Percentiles rank a stretch among this genome's conserved stretches.
These are phyloP conservation scores for Daldinia vernicosa DNA, from an alignment of 495 filamentous ascomycete genomes.

Conservation along the genomic window DNA sequence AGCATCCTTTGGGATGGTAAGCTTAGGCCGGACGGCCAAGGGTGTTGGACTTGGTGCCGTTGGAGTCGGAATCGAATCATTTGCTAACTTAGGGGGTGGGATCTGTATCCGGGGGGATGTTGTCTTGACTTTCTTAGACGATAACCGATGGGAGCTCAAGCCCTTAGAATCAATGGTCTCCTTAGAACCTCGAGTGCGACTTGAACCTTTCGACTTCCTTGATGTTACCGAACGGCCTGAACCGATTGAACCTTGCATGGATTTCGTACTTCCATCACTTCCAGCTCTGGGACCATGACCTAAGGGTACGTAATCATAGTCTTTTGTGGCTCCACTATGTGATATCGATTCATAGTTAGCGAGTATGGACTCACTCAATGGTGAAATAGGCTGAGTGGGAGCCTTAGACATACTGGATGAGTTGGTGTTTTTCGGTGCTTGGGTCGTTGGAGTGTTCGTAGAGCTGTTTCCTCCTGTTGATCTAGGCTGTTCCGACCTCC, in stretches of 20 bases:
- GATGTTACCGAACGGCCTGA: conserved; percentile 6
- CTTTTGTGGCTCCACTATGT: background rate
- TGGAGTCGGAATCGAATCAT: conserved; percentile 9
- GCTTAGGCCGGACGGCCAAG: conserved; percentile 8
- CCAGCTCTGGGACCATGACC: conserved; percentile 9
- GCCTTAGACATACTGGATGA: background rate
- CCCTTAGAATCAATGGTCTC: background rate
- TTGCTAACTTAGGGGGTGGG: background rate
- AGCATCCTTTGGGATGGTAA: conserved; percentile 11
- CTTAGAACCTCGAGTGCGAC: conserved; percentile 3
- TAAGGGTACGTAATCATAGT: conserved; percentile 14
- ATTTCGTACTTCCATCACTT: conserved; percentile 15
- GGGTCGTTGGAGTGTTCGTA: background rate
- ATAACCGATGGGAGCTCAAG: background rate
- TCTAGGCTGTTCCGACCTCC: background rate
- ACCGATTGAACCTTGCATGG: conserved; percentile 5
- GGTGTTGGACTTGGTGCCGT: conserved; percentile 14
- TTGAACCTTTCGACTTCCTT: conserved; percentile 7
- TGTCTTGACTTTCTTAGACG: conserved; percentile 2
- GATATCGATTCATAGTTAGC: conserved; percentile 10
- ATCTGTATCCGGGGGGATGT: conserved; percentile 9
- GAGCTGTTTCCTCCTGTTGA: background rate
- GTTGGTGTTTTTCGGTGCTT: background rate
- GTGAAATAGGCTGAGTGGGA: background rate
- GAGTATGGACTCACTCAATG: conserved; percentile 7